Conservation (phyloP, 1,139 yeast genomes). For the Hansenula anomala region DNA sequence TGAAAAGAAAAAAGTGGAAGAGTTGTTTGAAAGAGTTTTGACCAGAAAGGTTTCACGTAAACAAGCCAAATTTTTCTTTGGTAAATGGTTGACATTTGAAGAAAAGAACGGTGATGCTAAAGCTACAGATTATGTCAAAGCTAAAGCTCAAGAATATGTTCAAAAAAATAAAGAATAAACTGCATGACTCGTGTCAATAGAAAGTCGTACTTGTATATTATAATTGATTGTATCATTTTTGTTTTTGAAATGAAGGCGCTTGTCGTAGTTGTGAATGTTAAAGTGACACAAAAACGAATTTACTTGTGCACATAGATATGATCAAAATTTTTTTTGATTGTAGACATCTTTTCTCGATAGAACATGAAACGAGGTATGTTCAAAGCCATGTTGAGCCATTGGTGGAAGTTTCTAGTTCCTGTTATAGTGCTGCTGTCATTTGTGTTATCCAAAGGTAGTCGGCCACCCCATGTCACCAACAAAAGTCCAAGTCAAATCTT, state of each 20-base stretch:
- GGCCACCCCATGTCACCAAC: no score
- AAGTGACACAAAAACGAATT: background rate
- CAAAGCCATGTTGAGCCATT: no score
- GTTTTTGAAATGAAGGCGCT: no score
- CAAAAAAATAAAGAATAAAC: conserved; percentile 13
- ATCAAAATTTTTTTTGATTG: no score
- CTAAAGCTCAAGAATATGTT: conserved; percentile 83
- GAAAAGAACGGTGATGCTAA: conserved; percentile 65
- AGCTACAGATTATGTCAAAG: conserved; percentile 79
- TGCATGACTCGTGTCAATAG: background rate
- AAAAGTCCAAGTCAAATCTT: background rate
- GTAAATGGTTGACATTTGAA: conserved; percentile 84
- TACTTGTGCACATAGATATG: no score
- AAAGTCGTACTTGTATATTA: background rate
- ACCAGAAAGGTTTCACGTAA: conserved; percentile 71
- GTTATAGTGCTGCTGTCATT: background rate
- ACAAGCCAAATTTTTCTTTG: conserved; percentile 93
- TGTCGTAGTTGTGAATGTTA: no score
- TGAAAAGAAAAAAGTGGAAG: conserved; percentile 63
- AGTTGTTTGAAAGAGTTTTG: conserved; percentile 75
- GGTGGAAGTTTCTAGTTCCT: no score
- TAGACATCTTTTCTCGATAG: no score
- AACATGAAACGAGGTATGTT: no score
- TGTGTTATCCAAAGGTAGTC: background rate
- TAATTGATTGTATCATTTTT: no score